These are phyloP conservation scores for Stachybotrys echinatus DNA, from an alignment of 2,329 filamentous ascomycete species.

Conservation along the genomic window DNA sequence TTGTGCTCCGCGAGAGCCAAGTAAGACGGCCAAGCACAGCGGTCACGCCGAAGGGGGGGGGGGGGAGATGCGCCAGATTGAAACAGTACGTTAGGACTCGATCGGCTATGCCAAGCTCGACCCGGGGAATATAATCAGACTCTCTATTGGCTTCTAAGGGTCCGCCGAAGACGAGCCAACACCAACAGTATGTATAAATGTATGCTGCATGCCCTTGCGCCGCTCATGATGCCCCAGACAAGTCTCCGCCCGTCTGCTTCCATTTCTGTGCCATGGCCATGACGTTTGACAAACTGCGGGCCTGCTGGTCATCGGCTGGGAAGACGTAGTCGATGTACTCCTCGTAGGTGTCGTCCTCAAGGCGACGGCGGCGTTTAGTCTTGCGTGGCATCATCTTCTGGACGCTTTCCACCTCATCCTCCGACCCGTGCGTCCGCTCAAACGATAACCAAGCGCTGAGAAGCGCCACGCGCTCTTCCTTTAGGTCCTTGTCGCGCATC, in stretches of 20 bases:
- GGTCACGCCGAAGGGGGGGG: too few species aligned
- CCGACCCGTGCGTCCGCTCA: conserved; percentile 75
- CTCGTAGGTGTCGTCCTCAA: conserved; percentile 88
- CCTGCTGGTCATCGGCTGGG: conserved; percentile 87
- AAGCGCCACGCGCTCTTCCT: conserved; percentile 87
- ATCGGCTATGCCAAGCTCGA: too few species aligned
- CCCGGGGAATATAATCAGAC: too few species aligned
- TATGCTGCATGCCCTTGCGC: too few species aligned
- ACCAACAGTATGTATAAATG: too few species aligned
- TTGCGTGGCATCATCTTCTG: conserved; percentile 90
- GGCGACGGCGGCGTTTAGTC: conserved; percentile 85
- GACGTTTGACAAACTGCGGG: conserved; percentile 76
- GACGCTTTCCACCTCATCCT: conserved; percentile 72
- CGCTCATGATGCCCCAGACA: conserved; percentile 23
- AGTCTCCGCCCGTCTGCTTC: conserved; percentile 55
- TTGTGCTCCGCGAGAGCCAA: too few species aligned
- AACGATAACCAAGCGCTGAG: conserved; percentile 92
- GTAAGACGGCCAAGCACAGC: too few species aligned
- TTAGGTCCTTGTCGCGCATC: conserved; percentile 86
- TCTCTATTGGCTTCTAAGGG: too few species aligned
- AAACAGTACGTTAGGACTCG: too few species aligned
- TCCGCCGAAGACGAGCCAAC: too few species aligned
- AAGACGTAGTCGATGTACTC: conserved; percentile 98
- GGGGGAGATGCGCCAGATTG: too few species aligned
- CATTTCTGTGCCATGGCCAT: conserved; percentile 82